Evolutionary conservation across 768 basidiomycete species (phyloP).

Genomic region (Lactarius psammicola): DNA sequence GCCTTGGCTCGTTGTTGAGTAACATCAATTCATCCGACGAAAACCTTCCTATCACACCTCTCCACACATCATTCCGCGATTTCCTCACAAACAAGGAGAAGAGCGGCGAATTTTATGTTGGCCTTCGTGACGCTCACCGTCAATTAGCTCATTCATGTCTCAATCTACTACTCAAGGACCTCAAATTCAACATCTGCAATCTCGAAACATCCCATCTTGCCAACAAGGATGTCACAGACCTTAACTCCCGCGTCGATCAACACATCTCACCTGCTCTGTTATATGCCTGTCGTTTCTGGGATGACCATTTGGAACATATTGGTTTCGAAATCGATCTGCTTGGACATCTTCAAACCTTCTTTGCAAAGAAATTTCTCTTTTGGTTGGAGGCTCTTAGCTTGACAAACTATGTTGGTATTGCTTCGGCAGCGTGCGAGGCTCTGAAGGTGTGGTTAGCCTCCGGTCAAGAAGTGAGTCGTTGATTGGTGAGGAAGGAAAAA

Average conservation of each 20-base stretch:
- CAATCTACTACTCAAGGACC: background rate
- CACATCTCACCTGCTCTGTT: background rate
- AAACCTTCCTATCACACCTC: background rate
- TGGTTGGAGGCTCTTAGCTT: background rate
- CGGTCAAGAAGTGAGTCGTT: background rate
- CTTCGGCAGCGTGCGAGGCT: background rate
- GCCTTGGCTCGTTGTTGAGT: conserved; percentile 7
- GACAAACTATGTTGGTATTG: background rate
- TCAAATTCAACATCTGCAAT: conserved; percentile 9
- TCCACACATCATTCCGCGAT: conserved; percentile 3
- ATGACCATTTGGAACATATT: background rate
- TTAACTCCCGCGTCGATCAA: background rate
- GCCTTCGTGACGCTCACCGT: background rate
- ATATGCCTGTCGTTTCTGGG: conserved; percentile 10
- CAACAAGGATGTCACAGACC: background rate
- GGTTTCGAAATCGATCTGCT: background rate
- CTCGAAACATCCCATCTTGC: background rate
- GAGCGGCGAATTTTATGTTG: background rate
- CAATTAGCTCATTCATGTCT: conserved; percentile 2
- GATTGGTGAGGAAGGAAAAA: background rate
- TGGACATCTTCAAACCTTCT: background rate
- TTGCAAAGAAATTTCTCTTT: background rate
- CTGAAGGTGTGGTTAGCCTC: background rate
- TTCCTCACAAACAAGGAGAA: background rate
- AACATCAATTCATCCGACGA: background rate